These are phyloP conservation scores for Yarrowia sp. DNA, from an alignment of 805 yeast species.

Conservation along the genomic window DNA sequence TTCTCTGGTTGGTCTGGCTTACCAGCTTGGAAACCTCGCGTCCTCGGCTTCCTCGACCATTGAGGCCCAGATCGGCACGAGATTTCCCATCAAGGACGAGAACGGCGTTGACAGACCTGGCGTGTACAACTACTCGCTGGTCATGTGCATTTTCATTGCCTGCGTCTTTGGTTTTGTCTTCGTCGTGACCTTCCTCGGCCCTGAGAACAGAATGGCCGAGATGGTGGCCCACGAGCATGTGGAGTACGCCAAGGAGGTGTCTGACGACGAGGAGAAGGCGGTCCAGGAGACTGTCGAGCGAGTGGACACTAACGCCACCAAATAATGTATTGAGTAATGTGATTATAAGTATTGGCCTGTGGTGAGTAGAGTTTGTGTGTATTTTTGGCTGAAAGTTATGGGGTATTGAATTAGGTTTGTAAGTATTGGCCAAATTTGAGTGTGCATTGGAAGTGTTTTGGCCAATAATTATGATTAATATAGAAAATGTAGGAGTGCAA, in stretches of 20 bases:
- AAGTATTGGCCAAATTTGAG: too few species aligned
- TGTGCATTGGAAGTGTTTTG: too few species aligned
- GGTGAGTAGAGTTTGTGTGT: too few species aligned
- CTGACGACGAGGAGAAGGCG: constrained; percentile 1
- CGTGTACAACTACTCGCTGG: constrained; percentile 3
- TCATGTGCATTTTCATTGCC: constrained; percentile 4
- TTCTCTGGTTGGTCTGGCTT: not conserved
- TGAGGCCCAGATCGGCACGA: not conserved
- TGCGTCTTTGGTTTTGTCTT: not conserved
- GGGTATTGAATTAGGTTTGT: too few species aligned
- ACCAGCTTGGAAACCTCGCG: constrained; percentile 15
- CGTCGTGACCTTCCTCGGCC: not conserved
- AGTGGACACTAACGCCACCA: not conserved
- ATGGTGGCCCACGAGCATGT: constrained; percentile 10
- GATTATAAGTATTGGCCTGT: too few species aligned
- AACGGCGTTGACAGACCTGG: not conserved
- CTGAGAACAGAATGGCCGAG: constrained; percentile 10
- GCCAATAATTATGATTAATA: too few species aligned
- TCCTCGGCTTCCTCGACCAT: constrained; percentile 5
- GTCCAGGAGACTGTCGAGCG: not conserved
- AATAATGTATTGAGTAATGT: not conserved
- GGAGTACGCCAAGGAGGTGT: not conserved
- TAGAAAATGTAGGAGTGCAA: too few species aligned
- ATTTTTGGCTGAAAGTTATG: too few species aligned
- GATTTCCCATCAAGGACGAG: not conserved